Evolutionary conservation across 805 yeast species (phyloP).

Genomic region (Naumovozyma baii): DNA sequence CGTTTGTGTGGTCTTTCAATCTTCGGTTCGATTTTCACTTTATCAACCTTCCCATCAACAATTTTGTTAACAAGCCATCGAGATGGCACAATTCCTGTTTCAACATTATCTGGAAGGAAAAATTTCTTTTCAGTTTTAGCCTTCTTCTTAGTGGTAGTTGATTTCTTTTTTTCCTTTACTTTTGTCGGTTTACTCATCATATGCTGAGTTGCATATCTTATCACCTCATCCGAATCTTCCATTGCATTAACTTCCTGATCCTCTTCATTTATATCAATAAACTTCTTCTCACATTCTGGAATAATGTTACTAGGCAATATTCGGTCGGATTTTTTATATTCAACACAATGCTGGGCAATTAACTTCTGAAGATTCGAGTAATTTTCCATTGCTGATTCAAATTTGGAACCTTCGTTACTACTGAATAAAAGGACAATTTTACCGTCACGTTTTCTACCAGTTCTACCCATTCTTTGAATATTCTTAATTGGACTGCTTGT

Average conservation of each 20-base stretch:
- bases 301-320: conserved; percentile 50
- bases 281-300: conserved; percentile 49
- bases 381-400: conserved; percentile 75
- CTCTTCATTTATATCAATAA: conserved; percentile 62
- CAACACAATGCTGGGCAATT: conserved; percentile 41
- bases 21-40: background rate
- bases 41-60: conserved; percentile 1
- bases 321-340: conserved; percentile 44
- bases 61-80: conserved; percentile 36
- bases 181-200: conserved; percentile 37
- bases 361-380: conserved; percentile 69
- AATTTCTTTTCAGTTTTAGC: conserved; percentile 36
- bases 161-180: conserved; percentile 6
- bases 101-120: conserved; percentile 67
- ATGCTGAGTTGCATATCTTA: conserved; percentile 55
- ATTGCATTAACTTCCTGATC: conserved; percentile 44
- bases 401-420: conserved; percentile 66
- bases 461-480: conserved; percentile 94
- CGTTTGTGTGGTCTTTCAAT: conserved; percentile 1
- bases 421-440: conserved; percentile 66
- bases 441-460: conserved; percentile 93
- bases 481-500: conserved; percentile 89
- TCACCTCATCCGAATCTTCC: conserved; percentile 59
- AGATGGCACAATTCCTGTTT: conserved; percentile 52
- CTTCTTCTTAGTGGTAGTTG: conserved; percentile 11